A percentile compares a stretch with the other conserved stretches of the same genome.
phyloP scores from a whole-genome alignment of 2,329 filamentous ascomycete genomes.

The Xylariaceae sp. region DNA sequence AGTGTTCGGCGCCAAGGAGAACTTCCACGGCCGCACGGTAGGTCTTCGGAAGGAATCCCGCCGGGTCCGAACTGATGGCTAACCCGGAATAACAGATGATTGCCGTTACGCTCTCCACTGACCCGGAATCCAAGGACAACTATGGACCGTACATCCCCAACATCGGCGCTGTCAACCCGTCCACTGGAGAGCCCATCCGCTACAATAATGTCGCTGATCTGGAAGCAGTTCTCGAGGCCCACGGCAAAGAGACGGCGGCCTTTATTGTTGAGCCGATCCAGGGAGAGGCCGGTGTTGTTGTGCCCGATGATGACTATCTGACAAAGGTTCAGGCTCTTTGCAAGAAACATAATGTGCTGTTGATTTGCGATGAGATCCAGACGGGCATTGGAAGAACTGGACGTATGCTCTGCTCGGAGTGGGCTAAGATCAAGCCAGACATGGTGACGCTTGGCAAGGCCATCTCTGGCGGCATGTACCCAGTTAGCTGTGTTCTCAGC shows the following conservation, averaged over 20 bases:
- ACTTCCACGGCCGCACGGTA: slow-evolving; percentile 95
- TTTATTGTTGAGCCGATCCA: slow-evolving; percentile 97
- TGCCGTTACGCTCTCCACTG: slow-evolving; percentile 90
- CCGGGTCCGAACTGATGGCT: slow-evolving; percentile 4
- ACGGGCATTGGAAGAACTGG: slow-evolving; percentile 95
- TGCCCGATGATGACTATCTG: slow-evolving; percentile 87
- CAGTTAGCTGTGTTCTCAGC: slow-evolving; percentile 88
- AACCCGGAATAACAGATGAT: slow-evolving; percentile 58
- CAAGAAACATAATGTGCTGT: slow-evolving; percentile 88
- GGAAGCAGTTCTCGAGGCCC: slow-evolving; percentile 69
- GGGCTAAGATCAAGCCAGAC: slow-evolving; percentile 92
- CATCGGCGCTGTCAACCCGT: slow-evolving; percentile 71
- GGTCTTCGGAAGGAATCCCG: not conserved
- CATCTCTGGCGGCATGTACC: slow-evolving; percentile 97
- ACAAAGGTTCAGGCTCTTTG: slow-evolving; percentile 74
- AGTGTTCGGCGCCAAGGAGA: slow-evolving; percentile 79
- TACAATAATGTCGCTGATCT: slow-evolving; percentile 84
- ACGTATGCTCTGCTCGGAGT: slow-evolving; percentile 88
- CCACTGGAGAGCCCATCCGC: slow-evolving; percentile 69
- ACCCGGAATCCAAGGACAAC: slow-evolving; percentile 92
- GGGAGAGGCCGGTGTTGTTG: slow-evolving; percentile 93
- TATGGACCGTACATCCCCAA: slow-evolving; percentile 94
- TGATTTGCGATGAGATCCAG: slow-evolving; percentile 98
- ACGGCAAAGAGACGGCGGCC: slow-evolving; percentile 80
- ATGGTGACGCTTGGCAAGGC: slow-evolving; percentile 94